These are phyloP conservation scores for Dictyostelium capitatum DNA, from an alignment of 78 protist species.

Conservation along the genomic window DNA sequence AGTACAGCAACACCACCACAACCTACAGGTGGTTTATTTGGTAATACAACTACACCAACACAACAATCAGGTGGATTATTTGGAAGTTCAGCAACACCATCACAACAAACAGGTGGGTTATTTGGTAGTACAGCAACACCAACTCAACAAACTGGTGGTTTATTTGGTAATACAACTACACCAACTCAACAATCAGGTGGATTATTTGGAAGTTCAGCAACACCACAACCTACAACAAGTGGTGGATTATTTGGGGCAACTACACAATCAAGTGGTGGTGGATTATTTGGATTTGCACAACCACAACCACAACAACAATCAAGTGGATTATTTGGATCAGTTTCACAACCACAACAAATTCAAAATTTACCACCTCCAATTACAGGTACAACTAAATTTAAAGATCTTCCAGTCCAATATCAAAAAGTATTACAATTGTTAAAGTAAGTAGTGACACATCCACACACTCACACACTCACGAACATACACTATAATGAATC, in stretches of 20 bases:
- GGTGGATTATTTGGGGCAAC: not conserved
- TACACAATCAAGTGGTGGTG: too few species aligned
- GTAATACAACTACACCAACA: not conserved
- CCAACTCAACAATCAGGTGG: not conserved
- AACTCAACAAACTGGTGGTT: not conserved
- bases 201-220: not conserved
- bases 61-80: not conserved
- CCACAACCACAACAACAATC: not conserved
- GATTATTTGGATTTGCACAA: too few species aligned
- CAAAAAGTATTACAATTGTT: slow-evolving; percentile 39
- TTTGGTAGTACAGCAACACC: not conserved
- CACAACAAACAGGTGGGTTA: not conserved
- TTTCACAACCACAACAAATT: not conserved
- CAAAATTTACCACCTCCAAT: slow-evolving; percentile 7
- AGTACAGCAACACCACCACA: not conserved
- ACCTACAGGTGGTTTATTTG: not conserved
- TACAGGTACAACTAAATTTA: slow-evolving; percentile 19
- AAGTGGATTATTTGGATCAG: slow-evolving; percentile 35
- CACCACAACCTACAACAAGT: not conserved
- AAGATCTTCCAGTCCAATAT: slow-evolving; percentile 33
- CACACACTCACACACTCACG: not conserved
- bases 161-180: not conserved
- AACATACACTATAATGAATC: not conserved
- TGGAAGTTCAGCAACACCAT: not conserved
- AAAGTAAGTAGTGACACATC: slow-evolving; percentile 3